Base-by-base conservation (phyloP, 495 filamentous ascomycete genomes). In the Aspergillus bertholletiae region DNA sequence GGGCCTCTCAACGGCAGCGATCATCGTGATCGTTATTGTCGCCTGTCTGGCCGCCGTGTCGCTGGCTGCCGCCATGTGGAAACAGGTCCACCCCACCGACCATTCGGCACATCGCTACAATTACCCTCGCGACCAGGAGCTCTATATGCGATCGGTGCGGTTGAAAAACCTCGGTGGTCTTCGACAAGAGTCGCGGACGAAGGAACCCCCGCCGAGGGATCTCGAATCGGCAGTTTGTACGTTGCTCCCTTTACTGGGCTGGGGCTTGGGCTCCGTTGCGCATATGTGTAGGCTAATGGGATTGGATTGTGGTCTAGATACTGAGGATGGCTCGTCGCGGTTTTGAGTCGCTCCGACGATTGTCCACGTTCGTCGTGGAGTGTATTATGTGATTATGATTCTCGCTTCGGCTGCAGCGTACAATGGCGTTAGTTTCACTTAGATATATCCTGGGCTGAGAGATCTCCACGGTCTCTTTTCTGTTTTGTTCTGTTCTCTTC, bases 11-110 rank as follows among this genome's bases (percentile, higher is more conserved):
- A 59, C 51, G 28, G 39, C 64, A 11, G 71, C 70, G 35, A 61
- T 76, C 58, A 76, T 76, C 48, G 73, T 74, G 46, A 73, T 76
- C 51, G 71, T 76, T 41, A 67, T 76, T 17, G 69, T 71, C 45
- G 66, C 53, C 54, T 76, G 71, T 28, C 61, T 75, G 27, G 70
- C 62, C 37, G 39, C 61, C 15, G 70, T 70, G 15, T 65, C 66
- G 4, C 50, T 78, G 24, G 63, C 65, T 18, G 72, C 70, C 32
- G 67, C 72, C 1, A 53, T 74, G 43, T 65, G 65, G 59, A 61
- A 60, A 3, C 64, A 71, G 49, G 67, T 65, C 47, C 60, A 53
- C n/a, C 71, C 71, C 13, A 46, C 43, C 24, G 64, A 64, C 1
- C 44, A 54, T 1, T 48, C 17, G 21, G 6, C 39, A 20, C n/a